Conservation (phyloP, 106 monocot species). For the Phalaenopsis aphrodite region DNA sequence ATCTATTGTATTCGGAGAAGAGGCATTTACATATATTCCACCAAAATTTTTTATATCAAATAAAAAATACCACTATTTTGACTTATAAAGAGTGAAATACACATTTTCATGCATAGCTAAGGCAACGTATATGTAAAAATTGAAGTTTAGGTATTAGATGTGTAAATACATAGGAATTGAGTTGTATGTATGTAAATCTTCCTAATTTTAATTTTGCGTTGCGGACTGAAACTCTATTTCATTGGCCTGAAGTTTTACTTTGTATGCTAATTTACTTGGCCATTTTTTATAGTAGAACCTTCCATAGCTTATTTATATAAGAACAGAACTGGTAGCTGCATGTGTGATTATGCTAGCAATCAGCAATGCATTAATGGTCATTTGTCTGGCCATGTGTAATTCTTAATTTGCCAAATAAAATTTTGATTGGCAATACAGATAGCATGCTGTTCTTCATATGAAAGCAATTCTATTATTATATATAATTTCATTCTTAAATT, state of each 20-base stretch:
- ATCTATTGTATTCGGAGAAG: background rate
- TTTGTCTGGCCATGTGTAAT: background rate
- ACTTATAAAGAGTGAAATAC: too few species aligned
- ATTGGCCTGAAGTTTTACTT: background rate
- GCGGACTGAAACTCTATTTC: background rate
- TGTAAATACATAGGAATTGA: too few species aligned
- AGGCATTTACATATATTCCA: too few species aligned
- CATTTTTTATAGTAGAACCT: background rate
- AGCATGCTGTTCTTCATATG: background rate
- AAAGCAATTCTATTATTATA: background rate
- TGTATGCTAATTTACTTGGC: background rate
- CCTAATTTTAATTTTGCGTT: too few species aligned
- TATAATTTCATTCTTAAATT: background rate
- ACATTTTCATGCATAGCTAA: too few species aligned
- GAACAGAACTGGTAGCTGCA: background rate
- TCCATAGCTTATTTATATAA: background rate
- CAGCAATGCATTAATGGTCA: background rate
- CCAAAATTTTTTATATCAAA: too few species aligned
- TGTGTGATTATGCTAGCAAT: background rate
- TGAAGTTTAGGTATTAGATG: too few species aligned
- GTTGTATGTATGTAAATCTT: too few species aligned
- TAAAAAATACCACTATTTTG: too few species aligned
- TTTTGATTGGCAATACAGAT: background rate
- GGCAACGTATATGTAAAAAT: too few species aligned
- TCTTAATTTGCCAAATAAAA: background rate